phyloP scores from a whole-genome alignment of 23 red algal species.

The Gracilariopsis chorda region DNA sequence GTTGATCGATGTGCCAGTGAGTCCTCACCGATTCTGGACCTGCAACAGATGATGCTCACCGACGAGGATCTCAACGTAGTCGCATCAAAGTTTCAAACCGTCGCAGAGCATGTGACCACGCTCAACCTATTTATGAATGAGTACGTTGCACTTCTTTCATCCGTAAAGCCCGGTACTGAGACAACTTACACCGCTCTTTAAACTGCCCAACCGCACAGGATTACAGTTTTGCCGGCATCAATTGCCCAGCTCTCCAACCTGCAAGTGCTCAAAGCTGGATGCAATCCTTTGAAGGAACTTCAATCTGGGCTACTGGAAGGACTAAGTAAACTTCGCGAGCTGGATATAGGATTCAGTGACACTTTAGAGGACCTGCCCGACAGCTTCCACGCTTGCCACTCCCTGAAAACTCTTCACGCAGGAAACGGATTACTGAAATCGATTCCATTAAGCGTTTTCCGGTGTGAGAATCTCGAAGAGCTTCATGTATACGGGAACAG shows the following conservation, averaged over 20 bases:
- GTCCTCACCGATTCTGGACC: conserved; percentile 33
- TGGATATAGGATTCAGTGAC: conserved; percentile 82
- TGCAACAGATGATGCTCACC: conserved; percentile 65
- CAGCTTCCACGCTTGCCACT: conserved; percentile 13
- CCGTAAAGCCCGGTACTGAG: not conserved
- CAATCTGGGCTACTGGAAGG: conserved; percentile 21
- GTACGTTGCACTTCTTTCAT: conserved; percentile 23
- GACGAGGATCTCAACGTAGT: conserved; percentile 43
- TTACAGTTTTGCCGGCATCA: conserved; percentile 59
- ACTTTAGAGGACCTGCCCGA: conserved; percentile 49
- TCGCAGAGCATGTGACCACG: conserved; percentile 29
- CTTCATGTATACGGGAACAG: conserved; percentile 81
- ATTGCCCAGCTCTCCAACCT: conserved; percentile 41
- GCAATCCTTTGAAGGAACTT: conserved; percentile 64
- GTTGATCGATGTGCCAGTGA: conserved; percentile 23
- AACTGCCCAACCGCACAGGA: not conserved
- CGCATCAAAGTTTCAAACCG: not conserved
- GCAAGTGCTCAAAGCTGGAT: conserved; percentile 53
- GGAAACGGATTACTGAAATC: conserved; percentile 58
- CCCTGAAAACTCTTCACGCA: conserved; percentile 32
- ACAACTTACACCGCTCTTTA: not conserved
- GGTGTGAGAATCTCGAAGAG: conserved; percentile 50
- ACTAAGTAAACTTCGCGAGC: conserved; percentile 22
- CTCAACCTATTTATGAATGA: conserved; percentile 80
- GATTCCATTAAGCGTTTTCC: conserved; percentile 41